These are phyloP conservation scores for Pseudopediastrum boryanum DNA, from an alignment of 139 green algal species.

Conservation along the genomic window DNA sequence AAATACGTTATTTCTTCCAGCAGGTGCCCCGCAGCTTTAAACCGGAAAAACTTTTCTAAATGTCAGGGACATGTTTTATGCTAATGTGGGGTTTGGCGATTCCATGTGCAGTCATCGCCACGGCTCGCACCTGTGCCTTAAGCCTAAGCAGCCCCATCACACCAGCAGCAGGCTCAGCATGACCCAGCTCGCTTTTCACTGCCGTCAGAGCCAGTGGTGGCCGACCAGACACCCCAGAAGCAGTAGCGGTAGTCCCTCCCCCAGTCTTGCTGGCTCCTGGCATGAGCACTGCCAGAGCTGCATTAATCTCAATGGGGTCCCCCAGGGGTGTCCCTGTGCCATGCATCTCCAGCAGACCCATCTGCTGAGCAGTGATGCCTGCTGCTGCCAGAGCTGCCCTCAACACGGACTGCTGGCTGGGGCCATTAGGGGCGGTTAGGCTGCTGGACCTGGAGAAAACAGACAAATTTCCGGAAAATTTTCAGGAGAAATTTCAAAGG, in stretches of 20 bases:
- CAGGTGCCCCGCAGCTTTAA: too few species aligned
- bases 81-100: too few species aligned
- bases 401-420: conserved; percentile 80
- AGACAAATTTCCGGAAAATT: too few species aligned
- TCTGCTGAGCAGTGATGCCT: not conserved
- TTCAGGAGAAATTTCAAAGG: too few species aligned
- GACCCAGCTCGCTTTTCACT: conserved; percentile 38
- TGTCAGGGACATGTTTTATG: too few species aligned
- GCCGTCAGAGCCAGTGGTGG: conserved; percentile 40
- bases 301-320: conserved; percentile 69
- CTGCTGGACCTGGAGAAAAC: conserved; percentile 77
- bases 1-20: too few species aligned
- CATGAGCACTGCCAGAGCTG: conserved; percentile 45
- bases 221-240: too few species aligned
- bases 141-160: conserved; percentile 38
- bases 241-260: not conserved
- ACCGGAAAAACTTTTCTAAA: too few species aligned
- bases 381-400: conserved; percentile 54
- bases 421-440: conserved; percentile 89
- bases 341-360: conserved; percentile 72
- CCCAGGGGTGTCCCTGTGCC: conserved; percentile 88
- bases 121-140: conserved; percentile 11
- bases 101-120: not conserved
- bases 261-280: not conserved
- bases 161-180: conserved; percentile 61